A percentile compares a stretch with the other conserved stretches of the same genome.
These are phyloP conservation scores for Sisymbrium altissimum DNA, from an alignment of 345 rosid genomes.

Conservation along the genomic window DNA sequence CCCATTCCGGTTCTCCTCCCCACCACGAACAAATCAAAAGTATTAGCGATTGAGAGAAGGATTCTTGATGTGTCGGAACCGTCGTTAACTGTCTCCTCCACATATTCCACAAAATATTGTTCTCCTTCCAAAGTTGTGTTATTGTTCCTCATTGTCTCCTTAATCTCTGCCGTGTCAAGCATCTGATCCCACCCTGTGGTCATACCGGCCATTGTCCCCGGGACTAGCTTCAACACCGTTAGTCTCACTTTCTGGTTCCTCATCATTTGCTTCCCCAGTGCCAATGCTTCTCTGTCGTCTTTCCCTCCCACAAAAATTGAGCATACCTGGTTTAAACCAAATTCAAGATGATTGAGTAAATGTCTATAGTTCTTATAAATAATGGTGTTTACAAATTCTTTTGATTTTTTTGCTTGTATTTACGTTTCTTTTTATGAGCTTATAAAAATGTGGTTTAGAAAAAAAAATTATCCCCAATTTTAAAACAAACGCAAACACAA, in stretches of 20 bases:
- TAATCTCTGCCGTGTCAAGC: slow-evolving; percentile 34
- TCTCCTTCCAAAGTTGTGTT: not conserved
- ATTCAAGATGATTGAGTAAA: slow-evolving; percentile 9
- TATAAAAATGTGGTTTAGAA: not conserved
- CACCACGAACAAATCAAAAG: slow-evolving; percentile 44
- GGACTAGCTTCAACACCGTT: slow-evolving; percentile 33
- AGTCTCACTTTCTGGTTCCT: slow-evolving; percentile 28
- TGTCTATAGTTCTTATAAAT: not conserved
- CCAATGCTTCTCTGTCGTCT: slow-evolving; percentile 66
- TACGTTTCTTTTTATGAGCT: not conserved
- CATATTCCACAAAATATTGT: slow-evolving; percentile 5
- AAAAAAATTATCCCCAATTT: not conserved
- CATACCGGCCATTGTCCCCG: not conserved
- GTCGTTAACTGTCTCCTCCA: slow-evolving; percentile 35
- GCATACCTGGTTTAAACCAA: slow-evolving; percentile 16
- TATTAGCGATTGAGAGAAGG: slow-evolving; percentile 32
- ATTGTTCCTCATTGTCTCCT: slow-evolving; percentile 23
- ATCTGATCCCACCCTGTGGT: slow-evolving; percentile 37
- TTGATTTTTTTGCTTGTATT: not conserved
- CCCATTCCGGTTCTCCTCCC: slow-evolving; percentile 44
- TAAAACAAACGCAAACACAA: not conserved
- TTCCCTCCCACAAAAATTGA: slow-evolving; percentile 55
- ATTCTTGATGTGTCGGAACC: slow-evolving; percentile 39
- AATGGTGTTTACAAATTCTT: not conserved
- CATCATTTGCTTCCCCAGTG: slow-evolving; percentile 48